Percentiles rank a stretch among this genome's conserved stretches.
Conservation (phyloP, 805 yeast species). For the Candida sonorensis region DNA sequence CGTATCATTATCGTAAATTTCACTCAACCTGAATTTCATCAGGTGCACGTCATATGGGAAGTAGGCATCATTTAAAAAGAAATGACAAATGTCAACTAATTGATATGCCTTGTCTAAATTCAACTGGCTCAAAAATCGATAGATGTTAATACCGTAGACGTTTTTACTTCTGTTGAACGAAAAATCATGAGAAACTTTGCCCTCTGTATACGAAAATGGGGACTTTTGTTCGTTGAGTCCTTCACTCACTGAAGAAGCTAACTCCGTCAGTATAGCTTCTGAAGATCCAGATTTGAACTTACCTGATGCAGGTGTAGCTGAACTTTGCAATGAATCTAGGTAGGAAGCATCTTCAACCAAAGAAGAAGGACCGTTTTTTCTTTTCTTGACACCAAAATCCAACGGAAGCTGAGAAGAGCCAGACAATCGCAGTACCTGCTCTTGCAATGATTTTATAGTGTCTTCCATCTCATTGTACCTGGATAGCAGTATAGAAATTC, state of each 20-base stretch:
- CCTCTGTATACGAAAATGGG: no score
- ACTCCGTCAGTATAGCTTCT: constrained; percentile 8
- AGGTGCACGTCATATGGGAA: constrained; percentile 18
- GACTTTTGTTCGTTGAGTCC: no score
- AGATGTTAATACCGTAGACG: constrained; percentile 3
- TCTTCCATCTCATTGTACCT: constrained; percentile 15
- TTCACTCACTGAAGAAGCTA: no score
- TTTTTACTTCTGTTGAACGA: no score
- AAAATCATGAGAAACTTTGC: no score
- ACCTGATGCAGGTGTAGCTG: background rate
- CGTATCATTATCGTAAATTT: constrained; percentile 7
- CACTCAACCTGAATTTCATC: constrained; percentile 11
- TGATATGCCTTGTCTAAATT: constrained; percentile 9
- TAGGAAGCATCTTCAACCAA: no score
- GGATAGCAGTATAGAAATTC: constrained; percentile 16
- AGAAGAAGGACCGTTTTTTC: no score
- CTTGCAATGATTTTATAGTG: constrained; percentile 9
- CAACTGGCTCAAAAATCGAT: constrained; percentile 6
- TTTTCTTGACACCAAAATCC: no score
- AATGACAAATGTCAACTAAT: constrained; percentile 14
- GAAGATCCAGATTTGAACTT: constrained; percentile 1
- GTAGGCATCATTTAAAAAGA: constrained; percentile 18
- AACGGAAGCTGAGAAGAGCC: no score
- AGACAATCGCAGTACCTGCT: constrained; percentile 6
- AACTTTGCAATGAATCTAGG: no score